Evolutionary conservation across 176 grass and related monocot genomes (phyloP).

Genomic region (Neostapfia colusana): DNA sequence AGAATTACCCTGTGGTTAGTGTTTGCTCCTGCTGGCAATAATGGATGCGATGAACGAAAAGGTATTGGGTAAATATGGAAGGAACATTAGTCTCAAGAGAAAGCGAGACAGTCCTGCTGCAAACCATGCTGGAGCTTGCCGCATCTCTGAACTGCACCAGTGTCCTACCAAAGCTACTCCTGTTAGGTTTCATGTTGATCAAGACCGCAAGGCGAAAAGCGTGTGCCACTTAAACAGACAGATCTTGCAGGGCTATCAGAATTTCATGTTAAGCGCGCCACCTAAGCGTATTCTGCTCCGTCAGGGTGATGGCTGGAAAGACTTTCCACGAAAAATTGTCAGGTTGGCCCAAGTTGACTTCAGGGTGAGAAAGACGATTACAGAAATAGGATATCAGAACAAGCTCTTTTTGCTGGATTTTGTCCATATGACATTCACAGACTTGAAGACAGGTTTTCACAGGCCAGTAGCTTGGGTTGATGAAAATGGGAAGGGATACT

Average conservation of each 20-base stretch:
- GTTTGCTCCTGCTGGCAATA: constrained; percentile 47
- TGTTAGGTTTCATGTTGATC: constrained; percentile 45
- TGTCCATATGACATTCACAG: constrained; percentile 69
- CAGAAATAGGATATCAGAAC: constrained; percentile 52
- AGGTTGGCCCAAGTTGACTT: constrained; percentile 64
- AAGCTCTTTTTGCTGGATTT: constrained; percentile 78
- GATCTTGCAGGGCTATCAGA: constrained; percentile 63
- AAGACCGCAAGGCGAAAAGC: constrained; percentile 37
- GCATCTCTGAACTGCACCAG: constrained; percentile 33
- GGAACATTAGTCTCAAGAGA: constrained; percentile 58
- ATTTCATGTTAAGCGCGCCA: constrained; percentile 64
- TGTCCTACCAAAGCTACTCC: constrained; percentile 29
- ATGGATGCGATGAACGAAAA: constrained; percentile 72
- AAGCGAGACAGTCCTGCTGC: constrained; percentile 46
- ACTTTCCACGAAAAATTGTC: constrained; percentile 70
- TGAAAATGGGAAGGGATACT: constrained; percentile 61
- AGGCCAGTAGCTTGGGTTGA: constrained; percentile 91
- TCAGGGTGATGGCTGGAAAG: constrained; percentile 71
- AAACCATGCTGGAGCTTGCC: constrained; percentile 27
- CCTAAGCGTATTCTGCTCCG: constrained; percentile 68
- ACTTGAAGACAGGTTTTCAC: constrained; percentile 56
- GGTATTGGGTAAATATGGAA: constrained; percentile 61
- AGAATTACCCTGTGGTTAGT: constrained; percentile 54
- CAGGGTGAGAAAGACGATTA: constrained; percentile 68
- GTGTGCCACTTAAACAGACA: constrained; percentile 51